Conservation (phyloP, 768 basidiomycete genomes). For the Collybia sp. region DNA sequence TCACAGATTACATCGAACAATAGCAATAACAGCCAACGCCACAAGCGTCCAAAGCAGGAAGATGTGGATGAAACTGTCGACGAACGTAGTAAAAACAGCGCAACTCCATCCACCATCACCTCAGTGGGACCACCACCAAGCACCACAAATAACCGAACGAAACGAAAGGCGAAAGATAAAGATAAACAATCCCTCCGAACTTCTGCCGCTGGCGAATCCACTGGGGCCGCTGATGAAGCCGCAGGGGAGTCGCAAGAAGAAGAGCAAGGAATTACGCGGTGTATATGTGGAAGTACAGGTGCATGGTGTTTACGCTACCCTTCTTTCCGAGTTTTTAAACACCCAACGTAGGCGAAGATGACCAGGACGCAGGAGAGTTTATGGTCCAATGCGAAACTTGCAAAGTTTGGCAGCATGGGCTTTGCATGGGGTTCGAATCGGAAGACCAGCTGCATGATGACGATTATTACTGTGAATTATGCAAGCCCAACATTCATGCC, state of each 20-base stretch:
- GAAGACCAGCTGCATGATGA: constrained; percentile 68
- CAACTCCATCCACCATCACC: constrained; percentile 19
- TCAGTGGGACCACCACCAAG: constrained; percentile 22
- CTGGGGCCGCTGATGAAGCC: constrained; percentile 24
- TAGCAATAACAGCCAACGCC: constrained; percentile 32
- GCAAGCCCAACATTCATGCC: constrained; percentile 80
- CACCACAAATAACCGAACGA: constrained; percentile 32
- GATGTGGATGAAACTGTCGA: constrained; percentile 62
- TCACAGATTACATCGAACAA: constrained; percentile 33
- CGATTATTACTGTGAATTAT: constrained; percentile 93
- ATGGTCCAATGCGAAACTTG: constrained; percentile 98
- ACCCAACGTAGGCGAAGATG: constrained; percentile 50
- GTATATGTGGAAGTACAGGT: constrained; percentile 83
- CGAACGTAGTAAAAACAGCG: constrained; percentile 42
- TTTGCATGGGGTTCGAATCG: constrained; percentile 89
- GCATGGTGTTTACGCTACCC: constrained; percentile 17
- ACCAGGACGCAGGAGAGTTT: constrained; percentile 84
- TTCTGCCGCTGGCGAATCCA: constrained; percentile 18
- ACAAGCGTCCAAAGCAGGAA: constrained; percentile 70
- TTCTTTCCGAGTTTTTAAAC: constrained; percentile 17
- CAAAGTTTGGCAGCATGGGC: constrained; percentile 97
- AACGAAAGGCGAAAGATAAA: constrained; percentile 66
- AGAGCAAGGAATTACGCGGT: constrained; percentile 69
- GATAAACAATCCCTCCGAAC: constrained; percentile 24
- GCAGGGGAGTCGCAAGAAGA: constrained; percentile 43